Base-by-base conservation (phyloP, 176 grass and related monocot species). In the Carex littledalei region DNA sequence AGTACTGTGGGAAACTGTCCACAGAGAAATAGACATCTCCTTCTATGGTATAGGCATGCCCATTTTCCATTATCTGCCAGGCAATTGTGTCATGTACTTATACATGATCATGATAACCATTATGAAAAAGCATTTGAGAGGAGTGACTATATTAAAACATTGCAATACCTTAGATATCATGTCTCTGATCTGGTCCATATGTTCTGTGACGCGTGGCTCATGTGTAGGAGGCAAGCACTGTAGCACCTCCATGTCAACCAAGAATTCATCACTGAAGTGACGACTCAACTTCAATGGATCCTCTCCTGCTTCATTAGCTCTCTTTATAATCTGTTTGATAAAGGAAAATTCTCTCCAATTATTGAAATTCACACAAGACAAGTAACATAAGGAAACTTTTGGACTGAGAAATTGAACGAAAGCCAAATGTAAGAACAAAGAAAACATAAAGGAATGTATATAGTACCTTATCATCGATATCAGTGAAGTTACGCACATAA, bases 401-500 rank as follows among this genome's bases (percentile, higher is more conserved):
- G 21, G 45, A 29, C 50, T 54, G 29, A 1, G 21, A 83, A 21
- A 64, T 64, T 24, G 32, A 57, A 58, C 85, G 3, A 82, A 53
- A 29, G 35, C 59, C 64, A 64, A 68, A 24, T 67, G 34, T 68
- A 66, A 32, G 0, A 49, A 20, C 24, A 90, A 61, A 18, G 9
- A 81, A 63, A 67, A 71, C 50, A 37, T 14, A 66, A 77, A 83
- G 22, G 17, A 31, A 13, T 52, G 21, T 49, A 65, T 82, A 6
- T 71, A 35, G 79, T 88, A 98, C 95, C 95, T 98, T 98, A 43
- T 98, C 95, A 86, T 98, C 91, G 0, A 98, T 94, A 56, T 98
- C 93, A 12, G 95, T 98, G 88, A 94, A 98, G 84, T 98, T 98
- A 24, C 95, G 91, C 16, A 98, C 93, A 49, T 94, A 94, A 59